Percentiles rank a stretch among this genome's conserved stretches.
These are phyloP conservation scores for Adansonia grandidieri DNA, from an alignment of 441 rosid species.

Conservation along the genomic window DNA sequence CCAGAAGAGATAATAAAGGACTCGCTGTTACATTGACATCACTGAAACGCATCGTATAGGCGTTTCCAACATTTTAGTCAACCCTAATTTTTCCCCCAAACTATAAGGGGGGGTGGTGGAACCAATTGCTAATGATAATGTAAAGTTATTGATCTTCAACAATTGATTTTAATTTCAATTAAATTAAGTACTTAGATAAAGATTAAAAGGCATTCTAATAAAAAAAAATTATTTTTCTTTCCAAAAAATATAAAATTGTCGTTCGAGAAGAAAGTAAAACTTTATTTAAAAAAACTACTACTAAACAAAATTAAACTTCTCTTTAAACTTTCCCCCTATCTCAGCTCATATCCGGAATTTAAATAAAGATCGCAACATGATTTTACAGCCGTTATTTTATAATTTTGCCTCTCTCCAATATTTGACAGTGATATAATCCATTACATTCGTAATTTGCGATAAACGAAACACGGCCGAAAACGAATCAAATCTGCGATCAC, in stretches of 20 bases:
- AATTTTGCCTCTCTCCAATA: too few species aligned
- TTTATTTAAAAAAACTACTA: too few species aligned
- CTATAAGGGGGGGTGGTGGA: too few species aligned
- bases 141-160: background rate
- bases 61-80: background rate
- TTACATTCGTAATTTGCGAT: background rate
- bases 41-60: background rate
- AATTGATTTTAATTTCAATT: background rate
- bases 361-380: too few species aligned
- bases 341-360: background rate
- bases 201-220: background rate
- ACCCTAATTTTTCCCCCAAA: too few species aligned
- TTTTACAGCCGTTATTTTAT: too few species aligned
- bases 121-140: too few species aligned
- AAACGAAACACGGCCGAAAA: background rate
- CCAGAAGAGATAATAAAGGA: background rate
- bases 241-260: background rate
- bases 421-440: background rate
- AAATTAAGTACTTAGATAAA: background rate
- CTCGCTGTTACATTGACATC: background rate
- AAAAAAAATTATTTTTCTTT: background rate
- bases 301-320: background rate
- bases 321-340: background rate
- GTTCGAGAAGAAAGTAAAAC: too few species aligned
- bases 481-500: background rate